Percentiles rank a stretch among this genome's conserved stretches.
Conservation (phyloP, 345 rosid genomes). For the Euphorbia tirucalli region DNA sequence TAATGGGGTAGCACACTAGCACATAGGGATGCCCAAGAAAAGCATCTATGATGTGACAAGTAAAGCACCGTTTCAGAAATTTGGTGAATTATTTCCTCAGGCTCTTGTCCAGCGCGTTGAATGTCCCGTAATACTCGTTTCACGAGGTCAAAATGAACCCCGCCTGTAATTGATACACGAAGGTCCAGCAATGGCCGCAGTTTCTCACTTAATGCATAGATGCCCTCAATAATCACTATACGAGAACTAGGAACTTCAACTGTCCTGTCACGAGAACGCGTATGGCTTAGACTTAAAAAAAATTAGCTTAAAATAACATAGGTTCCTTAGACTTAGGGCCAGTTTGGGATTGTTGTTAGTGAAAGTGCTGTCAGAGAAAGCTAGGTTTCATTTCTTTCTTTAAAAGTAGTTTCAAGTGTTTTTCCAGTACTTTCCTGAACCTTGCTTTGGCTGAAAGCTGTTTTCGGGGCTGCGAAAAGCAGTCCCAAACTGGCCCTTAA, state of each 20-base stretch:
- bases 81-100: slow-evolving; percentile 98
- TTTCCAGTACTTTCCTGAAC: no score
- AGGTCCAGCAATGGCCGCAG: slow-evolving; percentile 86
- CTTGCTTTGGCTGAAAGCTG: no score
- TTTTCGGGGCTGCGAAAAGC: no score
- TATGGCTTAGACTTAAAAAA: slow-evolving; percentile 15
- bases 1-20: slow-evolving; percentile 20
- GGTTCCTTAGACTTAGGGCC: no score
- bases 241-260: slow-evolving; percentile 90
- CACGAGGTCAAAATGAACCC: slow-evolving; percentile 96
- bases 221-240: slow-evolving; percentile 92
- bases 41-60: slow-evolving; percentile 21
- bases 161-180: slow-evolving; percentile 96
- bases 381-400: no score
- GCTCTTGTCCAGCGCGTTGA: slow-evolving; percentile 98
- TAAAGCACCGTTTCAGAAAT: slow-evolving; percentile 86
- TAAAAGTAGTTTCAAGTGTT: no score
- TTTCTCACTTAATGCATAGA: slow-evolving; percentile 87
- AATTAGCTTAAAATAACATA: slow-evolving; percentile 15
- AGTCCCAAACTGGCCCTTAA: no score
- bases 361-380: no score
- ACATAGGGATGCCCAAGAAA: slow-evolving; percentile 14
- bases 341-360: no score
- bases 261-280: slow-evolving; percentile 49
- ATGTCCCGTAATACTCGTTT: slow-evolving; percentile 94